phyloP scores from a whole-genome alignment of 331 rosid genomes.

The Cydonia oblonga region DNA sequence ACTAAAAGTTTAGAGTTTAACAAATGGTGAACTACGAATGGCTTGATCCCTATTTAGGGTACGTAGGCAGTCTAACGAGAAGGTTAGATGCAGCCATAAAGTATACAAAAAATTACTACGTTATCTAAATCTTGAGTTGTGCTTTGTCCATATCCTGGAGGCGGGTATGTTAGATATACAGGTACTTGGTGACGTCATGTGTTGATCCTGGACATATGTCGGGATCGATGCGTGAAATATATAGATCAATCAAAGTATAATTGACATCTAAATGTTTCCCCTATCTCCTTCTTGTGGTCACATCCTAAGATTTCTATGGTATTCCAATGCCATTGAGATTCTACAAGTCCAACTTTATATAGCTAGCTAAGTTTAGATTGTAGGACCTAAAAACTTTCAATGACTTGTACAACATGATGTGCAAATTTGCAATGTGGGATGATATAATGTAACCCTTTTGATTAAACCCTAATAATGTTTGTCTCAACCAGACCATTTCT shows the following conservation, averaged over 20 bases:
- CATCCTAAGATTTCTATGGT: slow-evolving; percentile 4
- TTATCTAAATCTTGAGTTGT: too few relatives aligned
- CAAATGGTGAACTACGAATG: too few relatives aligned
- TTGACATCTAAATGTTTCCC: slow-evolving; percentile 18
- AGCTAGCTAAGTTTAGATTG: not conserved
- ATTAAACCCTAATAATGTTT: not conserved
- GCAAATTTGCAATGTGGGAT: not conserved
- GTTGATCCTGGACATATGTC: too few relatives aligned
- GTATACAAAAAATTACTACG: too few relatives aligned
- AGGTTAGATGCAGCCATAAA: too few relatives aligned
- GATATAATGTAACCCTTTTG: not conserved
- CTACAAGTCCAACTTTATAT: too few relatives aligned
- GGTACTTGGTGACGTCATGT: too few relatives aligned
- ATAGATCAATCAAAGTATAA: slow-evolving; percentile 13
- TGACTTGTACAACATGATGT: not conserved
- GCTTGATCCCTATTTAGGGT: too few relatives aligned
- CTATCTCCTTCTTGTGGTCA: slow-evolving; percentile 18
- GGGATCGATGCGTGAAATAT: not conserved
- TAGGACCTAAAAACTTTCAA: not conserved
- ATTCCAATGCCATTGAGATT: not conserved
- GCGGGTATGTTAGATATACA: too few relatives aligned
- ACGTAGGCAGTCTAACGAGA: too few relatives aligned
- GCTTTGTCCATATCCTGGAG: too few relatives aligned
- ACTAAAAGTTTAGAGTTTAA: too few relatives aligned
- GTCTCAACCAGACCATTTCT: slow-evolving; percentile 26